These are phyloP conservation scores for Aspergillus haitiensis DNA, from an alignment of 495 filamentous ascomycete species.

Conservation along the genomic window DNA sequence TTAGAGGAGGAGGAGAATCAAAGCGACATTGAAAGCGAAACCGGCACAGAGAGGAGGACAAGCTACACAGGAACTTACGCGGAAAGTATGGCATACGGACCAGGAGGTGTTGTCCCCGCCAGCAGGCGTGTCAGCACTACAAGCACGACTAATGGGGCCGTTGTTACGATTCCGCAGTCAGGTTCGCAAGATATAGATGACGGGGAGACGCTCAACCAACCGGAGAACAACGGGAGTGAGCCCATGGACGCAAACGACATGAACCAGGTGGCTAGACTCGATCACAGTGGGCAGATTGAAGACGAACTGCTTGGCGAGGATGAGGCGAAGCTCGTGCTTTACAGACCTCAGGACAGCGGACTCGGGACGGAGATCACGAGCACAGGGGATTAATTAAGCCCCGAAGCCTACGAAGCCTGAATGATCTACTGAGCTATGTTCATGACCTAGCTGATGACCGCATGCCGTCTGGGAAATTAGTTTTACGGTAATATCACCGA, in stretches of 20 bases:
- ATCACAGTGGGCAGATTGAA: conserved; percentile 20
- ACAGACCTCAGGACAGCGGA: conserved; percentile 46
- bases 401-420: neutral
- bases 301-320: conserved; percentile 32
- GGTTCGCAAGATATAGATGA: conserved; percentile 19
- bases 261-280: conserved; percentile 20
- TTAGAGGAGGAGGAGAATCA: conserved; percentile 53
- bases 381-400: conserved; percentile 20
- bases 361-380: conserved; percentile 47
- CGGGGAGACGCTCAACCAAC: conserved; percentile 14
- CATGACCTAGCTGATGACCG: conserved; percentile 1
- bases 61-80: conserved; percentile 53
- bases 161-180: conserved; percentile 24
- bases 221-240: conserved; percentile 22
- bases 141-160: conserved; percentile 39
- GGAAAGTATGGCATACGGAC: conserved; percentile 50
- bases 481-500: conserved; percentile 33
- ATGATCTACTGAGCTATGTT: neutral
- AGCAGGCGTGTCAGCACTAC: conserved; percentile 54
- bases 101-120: conserved; percentile 50
- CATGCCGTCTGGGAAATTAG: conserved; percentile 1
- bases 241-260: conserved; percentile 20
- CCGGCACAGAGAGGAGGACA: conserved; percentile 52
- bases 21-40: conserved; percentile 48
- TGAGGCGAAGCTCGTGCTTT: conserved; percentile 38